Base-by-base conservation (phyloP, 495 filamentous ascomycete genomes). In the Neurospora sp. region DNA sequence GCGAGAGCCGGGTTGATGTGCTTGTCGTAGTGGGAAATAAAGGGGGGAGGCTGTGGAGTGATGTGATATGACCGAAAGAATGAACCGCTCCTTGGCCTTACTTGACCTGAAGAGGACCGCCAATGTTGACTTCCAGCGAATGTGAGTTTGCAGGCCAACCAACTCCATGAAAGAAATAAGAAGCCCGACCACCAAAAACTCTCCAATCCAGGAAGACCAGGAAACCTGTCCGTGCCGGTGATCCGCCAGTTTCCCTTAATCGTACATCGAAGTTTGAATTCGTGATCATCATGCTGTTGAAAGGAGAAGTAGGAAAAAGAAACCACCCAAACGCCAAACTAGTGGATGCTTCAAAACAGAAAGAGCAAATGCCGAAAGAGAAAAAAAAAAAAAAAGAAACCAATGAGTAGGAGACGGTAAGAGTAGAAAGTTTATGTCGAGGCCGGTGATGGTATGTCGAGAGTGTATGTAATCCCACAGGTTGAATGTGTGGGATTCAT, bases 191-290 rank as follows among this genome's bases (percentile, higher is more conserved):
- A 34, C 54, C 54, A 66, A 66, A 62, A 28, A 28, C 48, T 34
- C 28, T 36, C 54, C 54, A 66, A 66, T 66, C 54, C 54, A 66
- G 54, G 54, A 66, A 66, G 34, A 66, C 54, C 54, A 34, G 54
- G 15, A 66, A 66, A 34, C 54, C 54, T 66, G 54, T 66, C 54
- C 54, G 28, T 66, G 54, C 54, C 54, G 54, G 54, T 66, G 15
- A 66, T 66, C 54, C 54, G 54, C 54, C 54, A 66, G 54, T 66
- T 66, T 66, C 54, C 54, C 54, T 66, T 66, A 66, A 66, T 66
- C 54, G 15, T 66, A 66, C 54, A 66, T 28, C 54, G 15, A 66
- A 66, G 54, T 19, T 66, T 31, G 54, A 66, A 66, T 15, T 66
- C 54, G 54, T 66, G 54, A 66, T 66, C 54, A 34, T 66, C 54